A percentile compares a stretch with the other conserved stretches of the same genome.
Evolutionary conservation across 2,329 filamentous ascomycete species (phyloP).

Genomic region (Colletotrichum sp.): DNA sequence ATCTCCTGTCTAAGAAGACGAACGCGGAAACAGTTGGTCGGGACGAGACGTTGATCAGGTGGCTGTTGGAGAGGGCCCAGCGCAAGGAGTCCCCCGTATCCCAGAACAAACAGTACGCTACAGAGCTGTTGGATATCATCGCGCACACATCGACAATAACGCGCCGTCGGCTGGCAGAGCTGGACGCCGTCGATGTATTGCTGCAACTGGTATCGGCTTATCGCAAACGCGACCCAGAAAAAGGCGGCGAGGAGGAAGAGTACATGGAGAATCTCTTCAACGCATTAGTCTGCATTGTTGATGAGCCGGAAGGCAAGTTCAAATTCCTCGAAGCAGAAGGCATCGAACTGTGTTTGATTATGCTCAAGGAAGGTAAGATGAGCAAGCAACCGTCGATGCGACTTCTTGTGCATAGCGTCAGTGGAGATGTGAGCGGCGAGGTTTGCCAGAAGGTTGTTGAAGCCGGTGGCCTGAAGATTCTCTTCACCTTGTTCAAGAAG

Average conservation of each 20-base stretch:
- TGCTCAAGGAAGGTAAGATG: constrained; percentile 88
- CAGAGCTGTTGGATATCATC: constrained; percentile 89
- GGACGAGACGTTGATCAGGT: constrained; percentile 72
- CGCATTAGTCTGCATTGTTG: constrained; percentile 78
- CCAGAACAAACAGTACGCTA: constrained; percentile 95
- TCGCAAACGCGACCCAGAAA: constrained; percentile 83
- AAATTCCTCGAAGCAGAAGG: constrained; percentile 92
- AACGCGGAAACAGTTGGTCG: constrained; percentile 75
- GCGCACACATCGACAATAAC: constrained; percentile 77
- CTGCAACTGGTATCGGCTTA: constrained; percentile 87
- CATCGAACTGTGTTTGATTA: constrained; percentile 87
- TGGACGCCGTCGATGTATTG: constrained; percentile 78
- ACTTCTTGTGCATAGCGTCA: constrained; percentile 82
- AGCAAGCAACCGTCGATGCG: constrained; percentile 80
- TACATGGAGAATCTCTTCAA: constrained; percentile 96
- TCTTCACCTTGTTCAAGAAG: constrained; percentile 91
- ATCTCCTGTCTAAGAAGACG: constrained; percentile 73
- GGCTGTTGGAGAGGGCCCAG: constrained; percentile 79
- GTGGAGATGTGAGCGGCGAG: constrained; percentile 50
- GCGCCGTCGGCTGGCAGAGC: constrained; percentile 62
- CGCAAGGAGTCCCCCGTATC: constrained; percentile 70
- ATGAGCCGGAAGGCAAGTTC: constrained; percentile 75
- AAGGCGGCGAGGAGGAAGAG: constrained; percentile 89
- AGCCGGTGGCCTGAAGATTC: constrained; percentile 80
- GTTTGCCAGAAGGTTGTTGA: constrained; percentile 82